Conservation (phyloP, 2,329 filamentous ascomycete species). For the Trichothecium roseum region DNA sequence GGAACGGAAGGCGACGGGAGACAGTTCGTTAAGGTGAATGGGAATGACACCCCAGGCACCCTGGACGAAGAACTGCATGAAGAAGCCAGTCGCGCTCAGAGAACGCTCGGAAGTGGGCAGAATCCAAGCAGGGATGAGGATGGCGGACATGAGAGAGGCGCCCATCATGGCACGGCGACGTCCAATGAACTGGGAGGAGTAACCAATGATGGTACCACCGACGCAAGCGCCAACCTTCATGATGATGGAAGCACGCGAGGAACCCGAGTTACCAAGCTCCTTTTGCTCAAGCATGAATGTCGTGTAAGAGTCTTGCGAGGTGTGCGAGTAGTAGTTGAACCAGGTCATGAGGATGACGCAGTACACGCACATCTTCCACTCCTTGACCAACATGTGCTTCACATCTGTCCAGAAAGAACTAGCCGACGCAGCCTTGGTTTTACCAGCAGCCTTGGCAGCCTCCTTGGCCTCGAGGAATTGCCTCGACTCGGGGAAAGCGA, state of each 20-base stretch:
- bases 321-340: conserved; percentile 68
- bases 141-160: conserved; percentile 47
- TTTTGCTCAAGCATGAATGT: conserved; percentile 71
- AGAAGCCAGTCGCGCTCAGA: conserved; percentile 56
- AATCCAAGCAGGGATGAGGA: conserved; percentile 62
- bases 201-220: conserved; percentile 63
- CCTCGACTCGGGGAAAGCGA: conserved; percentile 62
- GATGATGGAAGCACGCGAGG: conserved; percentile 66
- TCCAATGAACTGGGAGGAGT: conserved; percentile 64
- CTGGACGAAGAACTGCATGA: conserved; percentile 59
- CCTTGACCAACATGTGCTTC: conserved; percentile 53
- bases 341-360: conserved; percentile 71
- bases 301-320: conserved; percentile 71
- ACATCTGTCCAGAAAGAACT: conserved; percentile 59
- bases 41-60: conserved; percentile 59
- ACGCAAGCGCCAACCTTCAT: conserved; percentile 73
- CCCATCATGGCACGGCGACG: conserved; percentile 58
- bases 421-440: conserved; percentile 25
- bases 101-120: conserved; percentile 47
- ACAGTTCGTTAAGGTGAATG: conserved; percentile 65
- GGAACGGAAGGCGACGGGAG: conserved; percentile 59
- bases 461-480: conserved; percentile 64
- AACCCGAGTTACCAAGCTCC: conserved; percentile 50
- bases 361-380: conserved; percentile 73
- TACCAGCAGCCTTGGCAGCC: conserved; percentile 30